Percentiles rank a stretch among this genome's conserved stretches.
Conservation (phyloP, 1,139 yeast genomes). For the Zhuliangozyma blackwelliae region DNA sequence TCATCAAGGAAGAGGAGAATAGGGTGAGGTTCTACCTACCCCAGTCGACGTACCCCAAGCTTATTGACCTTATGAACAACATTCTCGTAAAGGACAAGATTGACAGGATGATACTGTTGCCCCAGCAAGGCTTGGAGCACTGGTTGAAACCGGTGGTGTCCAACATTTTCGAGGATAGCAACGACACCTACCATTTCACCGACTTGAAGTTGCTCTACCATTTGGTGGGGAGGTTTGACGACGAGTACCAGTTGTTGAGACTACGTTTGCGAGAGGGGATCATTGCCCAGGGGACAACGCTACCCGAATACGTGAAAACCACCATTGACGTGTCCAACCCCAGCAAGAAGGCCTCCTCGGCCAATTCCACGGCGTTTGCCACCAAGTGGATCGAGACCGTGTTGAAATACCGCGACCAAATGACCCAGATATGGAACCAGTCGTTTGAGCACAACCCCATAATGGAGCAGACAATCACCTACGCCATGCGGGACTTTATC, state of each 20-base stretch:
- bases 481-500: slow-evolving; percentile 60
- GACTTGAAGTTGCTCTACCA: slow-evolving; percentile 43
- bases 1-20: slow-evolving; percentile 57
- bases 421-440: slow-evolving; percentile 40
- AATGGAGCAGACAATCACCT: slow-evolving; percentile 53
- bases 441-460: slow-evolving; percentile 49
- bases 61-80: slow-evolving; percentile 54
- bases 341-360: slow-evolving; percentile 9
- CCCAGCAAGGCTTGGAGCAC: slow-evolving; percentile 50
- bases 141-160: slow-evolving; percentile 44
- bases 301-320: slow-evolving; percentile 27
- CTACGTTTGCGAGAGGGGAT: slow-evolving; percentile 48
- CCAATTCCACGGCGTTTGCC: slow-evolving; percentile 48
- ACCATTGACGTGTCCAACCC: slow-evolving; percentile 9
- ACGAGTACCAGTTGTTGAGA: slow-evolving; percentile 47
- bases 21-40: slow-evolving; percentile 57
- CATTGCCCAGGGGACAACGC: slow-evolving; percentile 29
- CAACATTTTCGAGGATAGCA: slow-evolving; percentile 16
- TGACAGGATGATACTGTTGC: slow-evolving; percentile 41
- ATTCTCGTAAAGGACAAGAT: slow-evolving; percentile 61
- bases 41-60: slow-evolving; percentile 47
- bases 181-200: slow-evolving; percentile 12
- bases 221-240: slow-evolving; percentile 54
- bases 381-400: slow-evolving; percentile 67
- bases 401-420: slow-evolving; percentile 50